Evolutionary conservation across 2,329 filamentous ascomycete species (phyloP).

Genomic region (Tothia fuscella): DNA sequence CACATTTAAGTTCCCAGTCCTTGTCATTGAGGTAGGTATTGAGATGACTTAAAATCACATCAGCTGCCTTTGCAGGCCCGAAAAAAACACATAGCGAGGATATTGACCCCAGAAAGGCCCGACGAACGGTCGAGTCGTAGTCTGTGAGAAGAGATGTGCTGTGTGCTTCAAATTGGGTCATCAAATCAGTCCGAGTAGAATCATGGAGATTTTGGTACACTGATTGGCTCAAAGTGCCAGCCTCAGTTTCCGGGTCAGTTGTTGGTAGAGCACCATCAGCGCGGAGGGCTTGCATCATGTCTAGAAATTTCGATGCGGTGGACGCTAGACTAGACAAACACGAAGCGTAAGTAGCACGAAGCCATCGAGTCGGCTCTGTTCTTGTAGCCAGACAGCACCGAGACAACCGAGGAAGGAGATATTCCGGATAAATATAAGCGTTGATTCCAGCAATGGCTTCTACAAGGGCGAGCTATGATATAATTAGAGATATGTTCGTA

Average conservation of each 20-base stretch:
- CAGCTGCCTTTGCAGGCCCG: conserved; percentile 78
- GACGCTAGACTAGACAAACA: conserved; percentile 81
- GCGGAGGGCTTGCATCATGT: conserved; percentile 79
- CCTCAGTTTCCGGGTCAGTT: conserved; percentile 68
- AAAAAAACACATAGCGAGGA: conserved; percentile 92
- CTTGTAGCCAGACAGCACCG: conserved; percentile 41
- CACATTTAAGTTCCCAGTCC: conserved; percentile 93
- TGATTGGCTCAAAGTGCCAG: conserved; percentile 53
- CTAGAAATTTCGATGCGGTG: conserved; percentile 73
- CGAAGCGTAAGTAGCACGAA: conserved; percentile 84
- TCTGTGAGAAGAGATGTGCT: conserved; percentile 87
- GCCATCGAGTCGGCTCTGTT: conserved; percentile 50
- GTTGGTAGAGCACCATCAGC: conserved; percentile 64
- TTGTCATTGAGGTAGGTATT: conserved; percentile 96
- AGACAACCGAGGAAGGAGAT: conserved; percentile 48
- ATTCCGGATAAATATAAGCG: conserved; percentile 55
- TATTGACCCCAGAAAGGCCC: conserved; percentile 85
- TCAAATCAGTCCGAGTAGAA: conserved; percentile 68
- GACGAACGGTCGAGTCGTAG: conserved; percentile 67
- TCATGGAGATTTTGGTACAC: conserved; percentile 79
- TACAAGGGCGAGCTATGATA: conserved; percentile 55
- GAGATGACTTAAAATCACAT: conserved; percentile 89
- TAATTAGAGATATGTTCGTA: conserved; percentile 9
- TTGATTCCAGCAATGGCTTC: conserved; percentile 70
- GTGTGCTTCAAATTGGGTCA: conserved; percentile 74